Evolutionary conservation across 345 rosid genomes (phyloP).

Genomic region (Kandelia obovata): DNA sequence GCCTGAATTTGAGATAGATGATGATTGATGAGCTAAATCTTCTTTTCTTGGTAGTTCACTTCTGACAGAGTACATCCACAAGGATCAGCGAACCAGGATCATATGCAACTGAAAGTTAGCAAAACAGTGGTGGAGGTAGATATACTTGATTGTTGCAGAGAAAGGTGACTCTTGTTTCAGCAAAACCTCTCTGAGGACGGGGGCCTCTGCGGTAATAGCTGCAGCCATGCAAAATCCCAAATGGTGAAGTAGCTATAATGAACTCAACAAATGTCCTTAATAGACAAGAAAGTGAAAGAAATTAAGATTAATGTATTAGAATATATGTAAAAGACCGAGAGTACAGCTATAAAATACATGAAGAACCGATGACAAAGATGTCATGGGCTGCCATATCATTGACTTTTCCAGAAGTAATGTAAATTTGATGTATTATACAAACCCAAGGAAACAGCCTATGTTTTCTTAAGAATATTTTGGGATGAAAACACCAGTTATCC

Average conservation of each 20-base stretch:
- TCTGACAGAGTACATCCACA: conserved; percentile 38
- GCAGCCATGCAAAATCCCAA: not conserved
- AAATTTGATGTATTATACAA: not conserved
- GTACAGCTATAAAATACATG: not conserved
- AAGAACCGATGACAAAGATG: not conserved
- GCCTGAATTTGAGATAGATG: conserved; percentile 50
- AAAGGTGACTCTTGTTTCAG: conserved; percentile 46
- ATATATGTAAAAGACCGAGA: not conserved
- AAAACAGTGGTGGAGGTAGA: conserved; percentile 16
- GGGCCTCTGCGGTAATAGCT: conserved; percentile 39
- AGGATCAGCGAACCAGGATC: conserved; percentile 17
- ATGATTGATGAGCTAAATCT: conserved; percentile 40
- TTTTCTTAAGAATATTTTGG: not conserved
- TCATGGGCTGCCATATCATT: not conserved
- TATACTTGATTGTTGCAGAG: conserved; percentile 57
- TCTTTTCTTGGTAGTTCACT: conserved; percentile 47
- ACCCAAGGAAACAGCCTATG: not conserved
- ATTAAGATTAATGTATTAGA: not conserved
- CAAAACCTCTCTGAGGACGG: conserved; percentile 39
- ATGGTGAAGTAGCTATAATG: not conserved
- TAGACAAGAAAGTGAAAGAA: not conserved
- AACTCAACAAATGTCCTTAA: too few species aligned
- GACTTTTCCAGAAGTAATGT: not conserved
- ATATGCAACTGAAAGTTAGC: not conserved
- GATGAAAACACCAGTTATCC: not conserved